phyloP scores from a whole-genome alignment of 345 rosid species.

The Populus tremula region DNA sequence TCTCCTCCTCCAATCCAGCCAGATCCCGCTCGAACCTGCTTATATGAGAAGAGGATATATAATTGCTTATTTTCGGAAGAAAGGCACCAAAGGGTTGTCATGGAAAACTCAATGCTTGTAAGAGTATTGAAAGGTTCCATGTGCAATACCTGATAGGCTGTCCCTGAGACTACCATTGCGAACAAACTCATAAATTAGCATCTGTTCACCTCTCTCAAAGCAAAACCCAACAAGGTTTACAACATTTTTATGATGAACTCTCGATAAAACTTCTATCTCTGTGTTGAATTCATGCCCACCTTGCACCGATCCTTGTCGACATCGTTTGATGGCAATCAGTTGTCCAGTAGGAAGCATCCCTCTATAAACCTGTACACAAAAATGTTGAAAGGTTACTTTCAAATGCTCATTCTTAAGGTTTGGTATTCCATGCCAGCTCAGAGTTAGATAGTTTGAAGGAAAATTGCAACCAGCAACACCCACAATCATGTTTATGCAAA shows the following conservation, averaged over 20 bases:
- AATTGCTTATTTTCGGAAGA: too few species aligned
- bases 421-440: too few species aligned
- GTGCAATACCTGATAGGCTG: slow-evolving; percentile 21
- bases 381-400: too few species aligned
- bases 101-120: too few species aligned
- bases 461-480: too few species aligned
- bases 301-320: slow-evolving; percentile 30
- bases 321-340: slow-evolving; percentile 27
- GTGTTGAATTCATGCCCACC: slow-evolving; percentile 27
- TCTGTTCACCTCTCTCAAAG: slow-evolving; percentile 7
- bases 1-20: slow-evolving; percentile 32
- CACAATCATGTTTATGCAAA: too few species aligned
- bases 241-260: slow-evolving; percentile 34
- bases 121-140: too few species aligned
- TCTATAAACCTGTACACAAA: slow-evolving; percentile 25
- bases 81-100: neutral
- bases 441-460: too few species aligned
- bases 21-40: too few species aligned
- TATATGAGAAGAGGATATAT: too few species aligned
- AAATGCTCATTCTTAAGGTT: too few species aligned
- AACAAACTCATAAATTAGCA: slow-evolving; percentile 21
- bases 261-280: slow-evolving; percentile 27
- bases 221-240: slow-evolving; percentile 30
- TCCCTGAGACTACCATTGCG: slow-evolving; percentile 25
- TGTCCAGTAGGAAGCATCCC: slow-evolving; percentile 24